phyloP scores from a whole-genome alignment of 225 moss, liverwort and hornwort species.

The Bryum argenteum region DNA sequence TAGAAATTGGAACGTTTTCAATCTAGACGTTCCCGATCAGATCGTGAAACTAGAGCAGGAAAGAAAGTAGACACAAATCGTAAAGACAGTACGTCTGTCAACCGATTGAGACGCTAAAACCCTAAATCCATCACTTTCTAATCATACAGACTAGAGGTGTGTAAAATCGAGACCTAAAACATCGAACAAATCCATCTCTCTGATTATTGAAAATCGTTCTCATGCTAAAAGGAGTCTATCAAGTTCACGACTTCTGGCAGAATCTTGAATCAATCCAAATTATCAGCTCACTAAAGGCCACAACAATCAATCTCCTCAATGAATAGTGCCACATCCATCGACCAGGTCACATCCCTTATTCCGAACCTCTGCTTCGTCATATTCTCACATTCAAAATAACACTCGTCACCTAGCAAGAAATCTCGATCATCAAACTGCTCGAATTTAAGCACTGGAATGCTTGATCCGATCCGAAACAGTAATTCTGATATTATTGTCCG shows the following conservation, averaged over 20 bases:
- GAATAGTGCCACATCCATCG: background rate
- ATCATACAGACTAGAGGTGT: background rate
- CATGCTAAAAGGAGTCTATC: background rate
- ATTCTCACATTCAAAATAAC: background rate
- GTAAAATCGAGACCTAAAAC: background rate
- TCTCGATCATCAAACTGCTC: background rate
- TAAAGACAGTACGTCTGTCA: background rate
- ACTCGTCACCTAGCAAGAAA: background rate
- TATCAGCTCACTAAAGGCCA: background rate
- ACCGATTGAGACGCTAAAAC: background rate
- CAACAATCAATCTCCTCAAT: slow-evolving; percentile 8
- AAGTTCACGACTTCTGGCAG: background rate
- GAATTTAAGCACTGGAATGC: background rate
- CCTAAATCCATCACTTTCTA: slow-evolving; percentile 10
- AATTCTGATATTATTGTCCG: background rate
- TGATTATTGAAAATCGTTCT: slow-evolving; percentile 1
- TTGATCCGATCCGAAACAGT: slow-evolving; percentile 6
- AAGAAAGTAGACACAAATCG: background rate
- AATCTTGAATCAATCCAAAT: slow-evolving; percentile 9
- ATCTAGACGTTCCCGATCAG: background rate
- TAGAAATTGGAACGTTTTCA: background rate
- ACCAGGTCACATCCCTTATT: background rate
- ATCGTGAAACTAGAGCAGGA: background rate
- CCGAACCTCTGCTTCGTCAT: slow-evolving; percentile 1
- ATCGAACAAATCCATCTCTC: background rate